Conservation (phyloP, 2,329 filamentous ascomycete genomes). For the Stylonectria norvegica region DNA sequence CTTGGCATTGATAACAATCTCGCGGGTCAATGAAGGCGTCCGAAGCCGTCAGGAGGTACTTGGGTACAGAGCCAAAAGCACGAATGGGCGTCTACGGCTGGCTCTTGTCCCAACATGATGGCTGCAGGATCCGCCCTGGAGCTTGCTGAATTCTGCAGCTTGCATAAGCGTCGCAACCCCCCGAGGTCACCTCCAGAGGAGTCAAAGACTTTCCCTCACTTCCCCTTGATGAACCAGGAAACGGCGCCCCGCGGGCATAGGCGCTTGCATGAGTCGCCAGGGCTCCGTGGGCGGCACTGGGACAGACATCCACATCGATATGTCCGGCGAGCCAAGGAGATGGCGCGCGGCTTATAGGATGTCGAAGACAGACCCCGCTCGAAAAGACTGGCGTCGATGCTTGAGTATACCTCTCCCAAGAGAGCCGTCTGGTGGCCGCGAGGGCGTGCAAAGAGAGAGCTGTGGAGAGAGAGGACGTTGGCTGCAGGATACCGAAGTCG, state of each 20-base stretch:
- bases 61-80: conserved; percentile 6
- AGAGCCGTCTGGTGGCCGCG: background rate
- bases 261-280: background rate
- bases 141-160: conserved; percentile 23
- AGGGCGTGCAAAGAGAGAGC: background rate
- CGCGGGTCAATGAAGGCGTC: conserved; percentile 17
- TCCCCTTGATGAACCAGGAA: no score
- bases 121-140: conserved; percentile 18
- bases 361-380: background rate
- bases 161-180: conserved; percentile 31
- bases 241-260: background rate
- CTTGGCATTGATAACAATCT: conserved; percentile 17
- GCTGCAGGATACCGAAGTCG: background rate
- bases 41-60: background rate
- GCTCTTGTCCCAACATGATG: conserved; percentile 20
- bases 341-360: no score
- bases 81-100: conserved; percentile 22
- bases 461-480: background rate
- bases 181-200: no score
- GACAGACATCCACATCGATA: no score
- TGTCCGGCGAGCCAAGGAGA: no score
- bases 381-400: background rate
- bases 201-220: conserved; percentile 8
- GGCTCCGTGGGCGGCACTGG: no score
- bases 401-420: background rate